Base-by-base conservation (phyloP, 1,284 basidiomycete genomes). In the Stygiomarasmius scandens region DNA sequence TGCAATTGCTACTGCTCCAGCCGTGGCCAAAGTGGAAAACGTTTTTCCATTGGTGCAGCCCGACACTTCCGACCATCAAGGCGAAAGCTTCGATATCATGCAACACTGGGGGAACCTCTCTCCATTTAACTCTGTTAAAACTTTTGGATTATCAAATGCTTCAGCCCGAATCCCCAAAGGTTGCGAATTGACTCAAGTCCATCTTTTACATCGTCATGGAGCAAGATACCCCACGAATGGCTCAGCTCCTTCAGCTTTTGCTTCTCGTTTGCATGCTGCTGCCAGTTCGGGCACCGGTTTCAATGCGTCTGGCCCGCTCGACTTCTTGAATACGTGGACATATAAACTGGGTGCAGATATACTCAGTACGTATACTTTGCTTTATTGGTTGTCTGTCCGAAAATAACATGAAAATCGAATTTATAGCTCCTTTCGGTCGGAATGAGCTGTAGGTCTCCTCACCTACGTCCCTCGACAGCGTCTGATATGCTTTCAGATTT, bases 81-180 rank as follows among this genome's bases (percentile, higher is more conserved):
- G n/a, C n/a, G n/a, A n/a, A n/a, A n/a, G n/a, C n/a, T 82, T 83
- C 63, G 70, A 81, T 61, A 70, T 83, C 19, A 66, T 80, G 54
- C 69, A 75, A 51, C 72, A 78, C 61, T 80, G 81, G 74, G 86
- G 83, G n/a, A 85, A 82, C 64, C 76, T 87, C n/a, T 72, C 80
- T 0, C 85, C 86, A 3, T 83, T 80, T 77, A 80, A 79, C 64
- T 84, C 82, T 2, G 77, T 86, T 32, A 71, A 76, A 16, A 76
- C 77, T 3, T 85, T 84, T 63, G 85, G 85, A 16, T 72, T 41
- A n/a, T 14, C 32, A 8, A 16, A 41, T 41, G 6, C 38, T 16
- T 8, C 8, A 5, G 8, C 38, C 11, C 4, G 16, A 41, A 41
- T n/a, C 38, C 38, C 38, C 5, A n/a, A 16, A 16, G 16, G 8